Conservation (phyloP, 805 yeast species). For the Metschnikowia baotianmanensis region DNA sequence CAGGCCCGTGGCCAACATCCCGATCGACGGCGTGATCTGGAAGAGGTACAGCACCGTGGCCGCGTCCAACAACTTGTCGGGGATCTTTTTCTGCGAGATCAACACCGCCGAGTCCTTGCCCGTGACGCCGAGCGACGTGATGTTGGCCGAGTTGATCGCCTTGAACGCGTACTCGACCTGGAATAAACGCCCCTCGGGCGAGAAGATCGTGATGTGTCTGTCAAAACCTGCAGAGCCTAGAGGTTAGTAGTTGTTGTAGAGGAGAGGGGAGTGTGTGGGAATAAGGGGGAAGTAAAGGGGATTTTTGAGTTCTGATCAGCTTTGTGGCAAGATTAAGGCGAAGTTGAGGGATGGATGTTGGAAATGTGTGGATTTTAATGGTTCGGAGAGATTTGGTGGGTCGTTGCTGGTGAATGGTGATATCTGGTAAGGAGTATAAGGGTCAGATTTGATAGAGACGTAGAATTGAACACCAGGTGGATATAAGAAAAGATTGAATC, state of each 20-base stretch:
- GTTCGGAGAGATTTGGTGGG: not conserved
- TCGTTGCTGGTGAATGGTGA: no score
- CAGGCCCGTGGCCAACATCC: slow-evolving; percentile 91
- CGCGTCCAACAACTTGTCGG: slow-evolving; percentile 90
- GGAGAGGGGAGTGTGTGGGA: not conserved
- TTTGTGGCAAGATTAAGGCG: not conserved
- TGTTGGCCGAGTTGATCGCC: slow-evolving; percentile 89
- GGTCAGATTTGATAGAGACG: no score
- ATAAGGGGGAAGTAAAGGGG: not conserved
- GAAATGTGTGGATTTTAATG: not conserved
- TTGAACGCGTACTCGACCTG: slow-evolving; percentile 98
- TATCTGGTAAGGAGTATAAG: no score
- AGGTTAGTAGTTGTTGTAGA: slow-evolving; percentile 36
- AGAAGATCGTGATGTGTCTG: slow-evolving; percentile 96
- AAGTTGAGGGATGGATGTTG: not conserved
- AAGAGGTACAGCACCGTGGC: slow-evolving; percentile 83
- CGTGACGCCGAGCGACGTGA: slow-evolving; percentile 82
- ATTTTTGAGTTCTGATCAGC: not conserved
- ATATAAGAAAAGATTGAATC: no score
- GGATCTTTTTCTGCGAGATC: slow-evolving; percentile 92
- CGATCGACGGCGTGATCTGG: slow-evolving; percentile 75
- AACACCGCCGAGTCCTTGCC: slow-evolving; percentile 87
- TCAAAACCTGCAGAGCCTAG: slow-evolving; percentile 90
- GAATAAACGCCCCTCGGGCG: slow-evolving; percentile 96
- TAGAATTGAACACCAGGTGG: no score